These are phyloP conservation scores for Hymenoscyphus infarciens DNA, from an alignment of 2,329 filamentous ascomycete species.

Conservation along the genomic window DNA sequence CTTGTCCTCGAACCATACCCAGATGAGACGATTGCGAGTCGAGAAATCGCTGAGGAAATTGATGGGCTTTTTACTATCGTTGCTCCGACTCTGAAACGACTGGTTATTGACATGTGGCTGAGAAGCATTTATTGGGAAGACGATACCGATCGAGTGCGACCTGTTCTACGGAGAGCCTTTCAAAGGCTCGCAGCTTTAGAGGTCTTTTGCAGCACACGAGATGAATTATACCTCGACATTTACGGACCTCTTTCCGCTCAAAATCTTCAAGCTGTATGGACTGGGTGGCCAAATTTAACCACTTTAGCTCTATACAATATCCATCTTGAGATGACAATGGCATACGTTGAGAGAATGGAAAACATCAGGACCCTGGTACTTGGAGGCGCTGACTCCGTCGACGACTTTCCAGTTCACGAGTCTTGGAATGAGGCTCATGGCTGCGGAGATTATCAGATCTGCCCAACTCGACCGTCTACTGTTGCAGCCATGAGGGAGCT, in stretches of 20 bases:
- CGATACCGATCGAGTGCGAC: slow-evolving; percentile 37
- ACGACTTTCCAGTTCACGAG: not conserved
- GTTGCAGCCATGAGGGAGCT: slow-evolving; percentile 30
- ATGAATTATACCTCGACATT: not conserved
- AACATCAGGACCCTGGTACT: not conserved
- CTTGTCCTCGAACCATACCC: not conserved
- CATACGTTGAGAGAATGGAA: not conserved
- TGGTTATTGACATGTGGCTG: slow-evolving; percentile 49
- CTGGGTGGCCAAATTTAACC: not conserved
- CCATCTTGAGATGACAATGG: not conserved
- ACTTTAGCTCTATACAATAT: not conserved
- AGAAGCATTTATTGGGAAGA: slow-evolving; percentile 41
- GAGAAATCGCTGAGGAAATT: slow-evolving; percentile 38
- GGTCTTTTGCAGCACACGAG: not conserved
- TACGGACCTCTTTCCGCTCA: not conserved
- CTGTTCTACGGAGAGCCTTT: slow-evolving; percentile 45
- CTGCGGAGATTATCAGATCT: not conserved
- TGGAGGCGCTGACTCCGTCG: not conserved
- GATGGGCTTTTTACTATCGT: slow-evolving; percentile 43
- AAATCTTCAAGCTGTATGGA: not conserved
- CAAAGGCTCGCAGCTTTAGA: slow-evolving; percentile 42
- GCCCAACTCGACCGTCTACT: not conserved
- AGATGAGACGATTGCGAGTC: not conserved
- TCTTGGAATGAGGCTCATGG: not conserved
- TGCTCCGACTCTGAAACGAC: slow-evolving; percentile 40